Evolutionary conservation across 2,329 filamentous ascomycete species (phyloP).

Genomic region (Botrytis paeoniae): DNA sequence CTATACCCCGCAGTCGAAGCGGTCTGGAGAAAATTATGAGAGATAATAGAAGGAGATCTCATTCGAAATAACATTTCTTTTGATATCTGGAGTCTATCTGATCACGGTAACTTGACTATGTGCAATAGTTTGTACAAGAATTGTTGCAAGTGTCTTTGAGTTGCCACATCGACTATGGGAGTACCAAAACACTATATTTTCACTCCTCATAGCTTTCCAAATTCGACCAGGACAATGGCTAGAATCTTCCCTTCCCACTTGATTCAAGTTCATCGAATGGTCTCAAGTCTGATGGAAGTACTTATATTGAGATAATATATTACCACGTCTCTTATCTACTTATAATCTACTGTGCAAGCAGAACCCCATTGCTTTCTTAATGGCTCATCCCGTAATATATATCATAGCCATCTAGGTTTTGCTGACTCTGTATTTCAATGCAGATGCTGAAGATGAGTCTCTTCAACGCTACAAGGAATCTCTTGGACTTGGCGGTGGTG

Average conservation of each 20-base stretch:
- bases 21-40: not conserved
- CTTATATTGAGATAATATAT: not conserved
- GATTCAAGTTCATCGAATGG: not conserved
- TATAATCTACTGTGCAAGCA: not conserved
- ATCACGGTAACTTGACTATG: not conserved
- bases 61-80: not conserved
- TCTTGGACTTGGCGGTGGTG: slow-evolving; percentile 74
- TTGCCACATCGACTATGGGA: not conserved
- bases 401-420: not conserved
- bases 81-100: not conserved
- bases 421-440: not conserved
- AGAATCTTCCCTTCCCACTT: not conserved
- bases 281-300: not conserved
- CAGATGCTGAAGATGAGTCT: slow-evolving; percentile 70
- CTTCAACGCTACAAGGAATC: slow-evolving; percentile 98
- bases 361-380: not conserved
- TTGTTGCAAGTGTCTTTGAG: not conserved
- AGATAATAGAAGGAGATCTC: not conserved
- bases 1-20: slow-evolving; percentile 12
- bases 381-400: no score
- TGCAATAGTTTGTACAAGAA: not conserved
- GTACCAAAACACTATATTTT: not conserved
- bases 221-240: not conserved
- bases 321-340: not conserved
- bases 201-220: not conserved